A percentile compares a stretch with the other conserved stretches of the same genome.
phyloP scores from a whole-genome alignment of 2,329 filamentous ascomycete genomes.

The Alternaria sp. region DNA sequence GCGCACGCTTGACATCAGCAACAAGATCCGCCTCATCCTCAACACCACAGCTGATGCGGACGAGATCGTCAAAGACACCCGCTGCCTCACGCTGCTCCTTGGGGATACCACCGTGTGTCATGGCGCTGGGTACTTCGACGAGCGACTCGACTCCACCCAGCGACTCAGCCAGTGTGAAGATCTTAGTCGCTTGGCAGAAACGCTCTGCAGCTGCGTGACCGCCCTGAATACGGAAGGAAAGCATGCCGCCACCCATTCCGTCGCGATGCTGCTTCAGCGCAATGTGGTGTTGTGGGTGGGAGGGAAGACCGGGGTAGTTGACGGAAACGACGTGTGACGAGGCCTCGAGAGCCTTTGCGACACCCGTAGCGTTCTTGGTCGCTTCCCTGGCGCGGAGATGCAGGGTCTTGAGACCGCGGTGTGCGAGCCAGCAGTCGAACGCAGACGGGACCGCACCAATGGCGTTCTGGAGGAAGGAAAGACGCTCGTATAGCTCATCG shows the following conservation, averaged over 20 bases:
- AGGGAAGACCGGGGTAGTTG: constrained; percentile 92
- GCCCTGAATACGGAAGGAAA: constrained; percentile 91
- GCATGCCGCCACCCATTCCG: constrained; percentile 95
- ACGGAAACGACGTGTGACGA: constrained; percentile 85
- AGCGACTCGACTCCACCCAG: constrained; percentile 91
- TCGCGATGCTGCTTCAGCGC: constrained; percentile 90
- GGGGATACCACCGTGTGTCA: constrained; percentile 97
- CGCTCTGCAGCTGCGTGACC: constrained; percentile 84
- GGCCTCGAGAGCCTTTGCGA: constrained; percentile 77
- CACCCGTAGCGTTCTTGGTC: constrained; percentile 76
- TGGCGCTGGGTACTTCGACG: constrained; percentile 89
- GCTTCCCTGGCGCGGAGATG: constrained; percentile 91
- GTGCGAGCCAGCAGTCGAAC: constrained; percentile 98
- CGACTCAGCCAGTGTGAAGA: constrained; percentile 93
- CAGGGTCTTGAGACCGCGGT: constrained; percentile 94
- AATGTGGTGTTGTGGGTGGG: constrained; percentile 84
- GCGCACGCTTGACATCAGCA: constrained; percentile 79
- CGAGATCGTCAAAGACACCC: constrained; percentile 92
- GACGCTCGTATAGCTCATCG: constrained; percentile 74
- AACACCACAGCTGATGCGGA: constrained; percentile 90
- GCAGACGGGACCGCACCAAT: constrained; percentile 93
- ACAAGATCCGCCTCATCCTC: constrained; percentile 88
- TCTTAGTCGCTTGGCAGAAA: constrained; percentile 87
- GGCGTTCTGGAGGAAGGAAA: constrained; percentile 94
- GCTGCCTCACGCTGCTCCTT: constrained; percentile 87